Evolutionary conservation across 495 filamentous ascomycete species (phyloP), one percentile per base, ranked within the genome.

Genomic region (Chaetomium tenue): DNA sequence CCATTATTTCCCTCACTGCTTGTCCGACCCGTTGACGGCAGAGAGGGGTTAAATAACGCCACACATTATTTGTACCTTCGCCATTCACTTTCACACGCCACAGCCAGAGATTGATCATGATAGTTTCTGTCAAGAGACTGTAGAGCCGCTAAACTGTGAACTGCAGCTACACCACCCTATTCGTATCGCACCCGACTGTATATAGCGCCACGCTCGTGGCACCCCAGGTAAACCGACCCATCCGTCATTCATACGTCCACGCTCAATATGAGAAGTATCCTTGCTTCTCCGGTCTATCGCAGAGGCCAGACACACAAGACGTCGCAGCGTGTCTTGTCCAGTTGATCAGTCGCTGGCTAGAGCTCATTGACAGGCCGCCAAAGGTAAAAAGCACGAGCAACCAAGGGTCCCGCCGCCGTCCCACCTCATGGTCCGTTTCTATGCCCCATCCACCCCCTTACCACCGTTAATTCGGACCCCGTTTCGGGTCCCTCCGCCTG

Each of bases 51-150:
- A 8, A 9, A 47, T 42, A 58, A 26, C 55, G 37, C 22, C 33
- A 42, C 22, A 51, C 23, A 6, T 26, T 18, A 33, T 40, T 26
- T 18, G n/a, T 25, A 16, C 15, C 11, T n/a, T 13, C 48, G n/a
- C n/a, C n/a, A 26, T 26, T 26, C 11, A 25, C 22, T 28, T 30
- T 6, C 22, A 28, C 2, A 22, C 9, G 8, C 33, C 33, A 37
- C 33, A 37, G 30, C 53, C 9, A 15, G 44, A 50, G 33, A 26
- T 53, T 60, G 60, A 60, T 65, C 15, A 58, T 61, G 46, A 51
- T 60, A 44, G 56, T 68, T 60, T 60, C 59, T 56, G 48, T 26
- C 50, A 54, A 63, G 63, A 50, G 63, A 54, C 57, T 63, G 47
- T 58, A 58, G 58, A 63, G 56, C 58, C 64, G 62, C 55, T 48